A percentile compares a stretch with the other conserved stretches of the same genome.
Conservation (phyloP, 495 filamentous ascomycete genomes). For the Neurospora sp. region DNA sequence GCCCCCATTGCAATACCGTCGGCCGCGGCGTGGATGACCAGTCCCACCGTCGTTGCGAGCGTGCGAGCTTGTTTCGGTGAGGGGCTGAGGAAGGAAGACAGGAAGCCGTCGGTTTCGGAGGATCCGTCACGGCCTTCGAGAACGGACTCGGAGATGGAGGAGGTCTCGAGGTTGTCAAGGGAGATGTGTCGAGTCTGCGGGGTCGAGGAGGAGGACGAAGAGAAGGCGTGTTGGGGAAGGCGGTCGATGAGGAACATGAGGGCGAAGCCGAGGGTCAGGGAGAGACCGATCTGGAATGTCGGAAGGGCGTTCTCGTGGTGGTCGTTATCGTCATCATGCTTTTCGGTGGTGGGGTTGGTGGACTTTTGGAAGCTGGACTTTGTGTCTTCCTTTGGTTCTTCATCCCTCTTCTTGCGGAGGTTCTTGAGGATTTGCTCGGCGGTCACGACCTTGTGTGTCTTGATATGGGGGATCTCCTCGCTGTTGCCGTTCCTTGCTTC, state of each 20-base stretch:
- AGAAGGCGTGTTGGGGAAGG: slow-evolving; percentile 59
- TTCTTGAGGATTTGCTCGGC: not conserved
- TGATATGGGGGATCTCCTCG: not conserved
- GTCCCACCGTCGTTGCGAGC: slow-evolving; percentile 72
- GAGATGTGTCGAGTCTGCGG: slow-evolving; percentile 59
- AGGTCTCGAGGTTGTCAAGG: slow-evolving; percentile 60
- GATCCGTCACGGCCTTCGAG: slow-evolving; percentile 27
- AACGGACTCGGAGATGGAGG: slow-evolving; percentile 19
- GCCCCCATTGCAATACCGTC: slow-evolving; percentile 95
- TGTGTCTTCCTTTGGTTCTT: not conserved
- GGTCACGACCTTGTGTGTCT: not conserved
- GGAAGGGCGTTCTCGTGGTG: slow-evolving; percentile 31
- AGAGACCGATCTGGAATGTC: slow-evolving; percentile 64
- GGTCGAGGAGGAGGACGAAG: slow-evolving; percentile 43
- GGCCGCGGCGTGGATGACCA: slow-evolving; percentile 95
- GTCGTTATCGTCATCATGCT: slow-evolving; percentile 10
- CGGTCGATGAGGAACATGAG: slow-evolving; percentile 96
- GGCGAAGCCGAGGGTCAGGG: slow-evolving; percentile 80
- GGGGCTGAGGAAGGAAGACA: slow-evolving; percentile 34
- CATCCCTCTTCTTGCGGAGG: not conserved
- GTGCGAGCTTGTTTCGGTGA: slow-evolving; percentile 42
- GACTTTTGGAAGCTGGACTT: not conserved
- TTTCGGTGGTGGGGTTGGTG: not conserved
- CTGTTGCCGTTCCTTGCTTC: not conserved
- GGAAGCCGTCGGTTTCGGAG: slow-evolving; percentile 35